These are phyloP conservation scores for Candida sanyaensis DNA, from an alignment of 1,139 yeast species.

Conservation along the genomic window DNA sequence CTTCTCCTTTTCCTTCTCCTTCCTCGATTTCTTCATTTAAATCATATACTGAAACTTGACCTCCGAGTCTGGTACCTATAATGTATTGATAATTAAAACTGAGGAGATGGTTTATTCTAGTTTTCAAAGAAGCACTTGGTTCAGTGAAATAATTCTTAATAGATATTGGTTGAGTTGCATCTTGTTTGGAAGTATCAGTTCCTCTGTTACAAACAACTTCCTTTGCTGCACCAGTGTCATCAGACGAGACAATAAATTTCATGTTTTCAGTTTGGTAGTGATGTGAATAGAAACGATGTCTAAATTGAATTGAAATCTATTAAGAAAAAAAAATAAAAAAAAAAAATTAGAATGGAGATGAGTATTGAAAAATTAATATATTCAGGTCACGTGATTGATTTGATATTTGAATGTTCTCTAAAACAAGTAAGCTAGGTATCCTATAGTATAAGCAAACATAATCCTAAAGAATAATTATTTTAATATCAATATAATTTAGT, in stretches of 20 bases:
- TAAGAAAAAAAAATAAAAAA: not conserved
- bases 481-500: no score
- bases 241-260: slow-evolving; percentile 56
- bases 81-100: slow-evolving; percentile 35
- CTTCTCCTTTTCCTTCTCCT: slow-evolving; percentile 16
- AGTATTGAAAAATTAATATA: not conserved
- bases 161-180: slow-evolving; percentile 55
- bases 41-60: slow-evolving; percentile 41
- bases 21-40: slow-evolving; percentile 12
- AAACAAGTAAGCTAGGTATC: no score
- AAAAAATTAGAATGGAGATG: not conserved
- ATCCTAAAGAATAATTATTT: no score
- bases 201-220: slow-evolving; percentile 60
- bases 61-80: slow-evolving; percentile 45
- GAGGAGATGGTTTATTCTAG: slow-evolving; percentile 24
- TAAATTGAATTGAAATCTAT: not conserved
- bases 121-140: slow-evolving; percentile 28
- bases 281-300: not conserved
- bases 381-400: not conserved
- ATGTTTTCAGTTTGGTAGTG: slow-evolving; percentile 22
- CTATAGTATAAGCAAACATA: no score
- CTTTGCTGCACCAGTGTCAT: slow-evolving; percentile 57
- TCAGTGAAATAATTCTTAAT: slow-evolving; percentile 41
- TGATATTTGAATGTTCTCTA: no score
- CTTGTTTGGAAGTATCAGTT: slow-evolving; percentile 68